A percentile compares a stretch with the other conserved stretches of the same genome.
Conservation (phyloP, 208 protist species). For the Leishmania tarentolae region DNA sequence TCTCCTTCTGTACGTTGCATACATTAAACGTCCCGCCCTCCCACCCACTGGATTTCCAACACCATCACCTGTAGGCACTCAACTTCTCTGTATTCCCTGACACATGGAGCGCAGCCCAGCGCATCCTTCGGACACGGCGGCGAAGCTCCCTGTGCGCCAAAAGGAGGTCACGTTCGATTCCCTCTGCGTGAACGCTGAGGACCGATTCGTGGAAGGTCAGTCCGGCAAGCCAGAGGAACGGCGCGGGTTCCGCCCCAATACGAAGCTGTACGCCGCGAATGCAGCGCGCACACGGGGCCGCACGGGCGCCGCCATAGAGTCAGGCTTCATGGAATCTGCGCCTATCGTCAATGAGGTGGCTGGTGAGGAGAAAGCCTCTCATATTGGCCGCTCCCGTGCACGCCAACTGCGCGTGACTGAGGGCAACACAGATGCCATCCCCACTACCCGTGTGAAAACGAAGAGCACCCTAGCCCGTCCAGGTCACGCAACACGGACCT, state of each 20-base stretch:
- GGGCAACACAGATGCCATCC: neutral
- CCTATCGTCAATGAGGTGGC: conserved; percentile 1
- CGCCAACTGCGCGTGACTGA: conserved; percentile 22
- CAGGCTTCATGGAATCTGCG: conserved; percentile 13
- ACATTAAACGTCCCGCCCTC: neutral
- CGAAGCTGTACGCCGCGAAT: conserved; percentile 20
- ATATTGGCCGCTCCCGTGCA: neutral
- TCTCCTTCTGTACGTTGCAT: neutral
- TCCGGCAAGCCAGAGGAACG: conserved; percentile 21
- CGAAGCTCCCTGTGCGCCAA: conserved; percentile 44
- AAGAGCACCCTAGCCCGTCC: neutral
- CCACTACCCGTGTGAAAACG: neutral
- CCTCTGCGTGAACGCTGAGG: conserved; percentile 16
- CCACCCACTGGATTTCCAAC: neutral
- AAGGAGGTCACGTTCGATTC: conserved; percentile 61
- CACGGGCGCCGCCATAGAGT: conserved; percentile 5
- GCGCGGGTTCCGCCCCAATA: conserved; percentile 30
- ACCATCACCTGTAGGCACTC: neutral
- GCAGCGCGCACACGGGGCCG: conserved; percentile 3
- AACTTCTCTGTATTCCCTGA: neutral
- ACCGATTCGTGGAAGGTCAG: conserved; percentile 23
- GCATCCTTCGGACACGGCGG: conserved; percentile 20
- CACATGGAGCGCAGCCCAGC: conserved; percentile 18
- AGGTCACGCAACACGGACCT: neutral
- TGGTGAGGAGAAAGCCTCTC: conserved; percentile 12